Conservation (phyloP, 1,284 basidiomycete species). For the Rhodotorula sp. region DNA sequence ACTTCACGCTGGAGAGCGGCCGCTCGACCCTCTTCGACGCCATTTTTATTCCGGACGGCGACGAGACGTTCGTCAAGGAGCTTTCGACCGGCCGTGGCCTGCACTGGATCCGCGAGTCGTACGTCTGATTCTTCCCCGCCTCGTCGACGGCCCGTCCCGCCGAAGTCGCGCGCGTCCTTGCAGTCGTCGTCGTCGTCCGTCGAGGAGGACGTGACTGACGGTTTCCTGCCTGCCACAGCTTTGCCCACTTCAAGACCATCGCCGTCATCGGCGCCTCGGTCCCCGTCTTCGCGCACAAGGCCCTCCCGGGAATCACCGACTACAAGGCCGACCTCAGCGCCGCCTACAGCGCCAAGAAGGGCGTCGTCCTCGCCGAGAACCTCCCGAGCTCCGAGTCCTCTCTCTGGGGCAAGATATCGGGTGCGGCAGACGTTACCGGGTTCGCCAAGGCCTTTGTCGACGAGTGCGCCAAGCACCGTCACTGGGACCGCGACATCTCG, state of each 20-base stretch:
- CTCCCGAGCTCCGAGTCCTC: constrained; percentile 36
- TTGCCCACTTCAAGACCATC: constrained; percentile 28
- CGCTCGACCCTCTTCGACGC: constrained; percentile 77
- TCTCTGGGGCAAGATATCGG: constrained; percentile 41
- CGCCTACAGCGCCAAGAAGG: constrained; percentile 41
- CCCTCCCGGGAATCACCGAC: constrained; percentile 40
- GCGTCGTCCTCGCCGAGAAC: constrained; percentile 45
- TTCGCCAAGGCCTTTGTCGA: constrained; percentile 44
- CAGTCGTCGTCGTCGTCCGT: not conserved
- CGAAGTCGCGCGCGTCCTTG: too few relatives aligned
- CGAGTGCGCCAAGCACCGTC: constrained; percentile 40
- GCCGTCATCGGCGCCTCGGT: constrained; percentile 41
- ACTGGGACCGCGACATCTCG: constrained; percentile 38
- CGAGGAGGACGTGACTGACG: not conserved
- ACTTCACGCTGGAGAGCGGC: constrained; percentile 67
- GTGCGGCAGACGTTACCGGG: constrained; percentile 31
- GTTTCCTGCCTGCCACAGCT: not conserved
- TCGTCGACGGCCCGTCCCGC: too few relatives aligned
- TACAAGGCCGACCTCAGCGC: constrained; percentile 39
- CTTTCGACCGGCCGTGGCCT: constrained; percentile 42
- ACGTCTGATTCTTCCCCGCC: not conserved
- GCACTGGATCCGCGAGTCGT: constrained; percentile 42
- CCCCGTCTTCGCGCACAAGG: constrained; percentile 42
- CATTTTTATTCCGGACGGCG: constrained; percentile 59
- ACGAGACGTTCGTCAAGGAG: constrained; percentile 42